phyloP scores from a whole-genome alignment of 805 yeast genomes.

The Kazachstania africana region DNA sequence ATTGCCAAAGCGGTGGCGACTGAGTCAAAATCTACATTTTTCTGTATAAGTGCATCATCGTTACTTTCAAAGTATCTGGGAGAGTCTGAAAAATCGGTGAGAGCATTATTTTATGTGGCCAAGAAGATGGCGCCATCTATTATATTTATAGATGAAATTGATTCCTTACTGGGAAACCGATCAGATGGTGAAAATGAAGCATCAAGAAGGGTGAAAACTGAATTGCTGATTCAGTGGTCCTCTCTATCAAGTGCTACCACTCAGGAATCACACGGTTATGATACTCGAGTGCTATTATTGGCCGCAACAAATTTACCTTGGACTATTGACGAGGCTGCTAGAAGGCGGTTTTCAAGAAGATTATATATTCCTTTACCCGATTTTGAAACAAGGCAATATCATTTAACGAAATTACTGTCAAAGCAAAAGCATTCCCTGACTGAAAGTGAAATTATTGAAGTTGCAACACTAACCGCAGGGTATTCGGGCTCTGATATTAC shows the following conservation, averaged over 20 bases:
- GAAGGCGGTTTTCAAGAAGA: constrained; percentile 84
- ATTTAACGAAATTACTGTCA: constrained; percentile 54
- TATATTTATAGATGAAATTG: constrained; percentile 93
- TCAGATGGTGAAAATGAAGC: constrained; percentile 78
- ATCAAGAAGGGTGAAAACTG: constrained; percentile 83
- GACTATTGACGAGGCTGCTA: constrained; percentile 95
- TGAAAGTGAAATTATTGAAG: constrained; percentile 47
- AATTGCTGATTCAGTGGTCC: constrained; percentile 91
- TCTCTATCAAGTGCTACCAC: constrained; percentile 76
- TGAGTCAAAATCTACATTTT: constrained; percentile 87
- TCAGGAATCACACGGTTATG: constrained; percentile 27
- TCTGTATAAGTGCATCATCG: constrained; percentile 84
- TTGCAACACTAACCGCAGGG: constrained; percentile 64
- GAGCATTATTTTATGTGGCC: constrained; percentile 80
- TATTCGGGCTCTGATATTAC: constrained; percentile 92
- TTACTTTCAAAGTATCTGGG: constrained; percentile 72
- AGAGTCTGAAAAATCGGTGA: constrained; percentile 85
- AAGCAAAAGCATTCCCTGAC: constrained; percentile 58
- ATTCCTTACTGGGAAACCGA: constrained; percentile 74
- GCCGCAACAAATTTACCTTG: constrained; percentile 97
- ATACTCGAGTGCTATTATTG: constrained; percentile 67
- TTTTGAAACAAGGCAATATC: constrained; percentile 64
- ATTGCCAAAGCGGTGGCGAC: constrained; percentile 95
- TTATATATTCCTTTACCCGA: constrained; percentile 95
- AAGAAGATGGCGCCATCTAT: constrained; percentile 83